Base-by-base conservation (phyloP, 176 grass and related monocot species). In the Dactylis glomerata region DNA sequence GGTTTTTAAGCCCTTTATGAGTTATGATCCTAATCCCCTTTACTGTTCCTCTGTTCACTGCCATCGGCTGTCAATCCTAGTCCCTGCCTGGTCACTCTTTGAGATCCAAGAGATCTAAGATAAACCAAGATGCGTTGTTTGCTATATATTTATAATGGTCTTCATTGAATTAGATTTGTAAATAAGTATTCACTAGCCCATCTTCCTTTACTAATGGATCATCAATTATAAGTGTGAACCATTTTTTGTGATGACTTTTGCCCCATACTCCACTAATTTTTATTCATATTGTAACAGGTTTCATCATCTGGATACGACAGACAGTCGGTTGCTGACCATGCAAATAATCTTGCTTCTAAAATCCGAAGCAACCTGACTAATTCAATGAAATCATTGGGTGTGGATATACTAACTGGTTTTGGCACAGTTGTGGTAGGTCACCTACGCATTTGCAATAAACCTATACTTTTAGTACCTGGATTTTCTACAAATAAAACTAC, bases 321-420 rank as follows among this genome's bases (percentile, higher is more conserved):
- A 72, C 91, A 94, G 81, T 84, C 87, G 78, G 95, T 94, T 56
- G 95, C 92, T 57, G 92, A 97, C 75, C 95, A 97, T 79, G 95
- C 95, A 88, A 97, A 81, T 38, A 96, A 96, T 89, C 90, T 99
- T 75, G 93, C 93, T 28, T 92, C 88, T 2, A 99, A 99, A 88
- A 99, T 99, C 68, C 82, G 83, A 19, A 84, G 88, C 83, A 99
- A 96, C 84, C 80, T 99, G 88, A 99, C 96, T 61, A 99, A 99
- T 81, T 99, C 96, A 79, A 83, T 99, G 93, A 94, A 92, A 86
- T 75, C 91, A 82, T 34, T 94, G 52, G 93, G 96, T 4, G 93
- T 96, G 46, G 93, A 96, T 77, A 96, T 96, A 76, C 75, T 99
- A 28, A 96, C 90, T 26, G 93, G 93, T 64, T 49, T 96, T 62